Base-by-base conservation (phyloP, 495 filamentous ascomycete species). In the Podospora australis region DNA sequence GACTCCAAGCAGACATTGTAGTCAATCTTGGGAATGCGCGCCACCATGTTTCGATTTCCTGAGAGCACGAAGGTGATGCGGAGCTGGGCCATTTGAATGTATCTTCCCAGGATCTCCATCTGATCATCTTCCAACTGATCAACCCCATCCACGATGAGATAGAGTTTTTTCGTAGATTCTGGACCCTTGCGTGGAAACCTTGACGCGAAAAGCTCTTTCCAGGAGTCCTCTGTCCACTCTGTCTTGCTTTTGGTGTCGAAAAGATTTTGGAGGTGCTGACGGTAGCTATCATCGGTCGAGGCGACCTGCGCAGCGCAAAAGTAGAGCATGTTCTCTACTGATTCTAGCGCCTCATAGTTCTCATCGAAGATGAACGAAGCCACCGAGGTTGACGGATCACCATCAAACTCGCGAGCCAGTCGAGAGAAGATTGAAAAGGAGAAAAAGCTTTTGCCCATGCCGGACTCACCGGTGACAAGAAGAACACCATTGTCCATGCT, bases 381-480 rank as follows among this genome's bases (percentile, higher is more conserved):
- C 13, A 43, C 40, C 4, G 40, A 43, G 5, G 22, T 43, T 2
- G 23, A 25, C 7, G 40, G 40, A 14, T 26, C 22, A 3, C 28
- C 23, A 3, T 43, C 40, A 28, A 43, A 43, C 8, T 43, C 40
- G 3, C 7, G 21, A 23, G 40, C 40, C 19, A 43, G 40, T 11
- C 40, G 40, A 8, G 40, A 43, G 10, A 13, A 14, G 22, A 43
- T 28, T 5, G 40, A 21, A 8, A 25, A 43, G 4, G 40, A 43
- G 11, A 43, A 43, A 10, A 43, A 43, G 23, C 40, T 43, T n/a
- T 43, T 43, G 0, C 40, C 40, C 40, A 43, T 43, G 21, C 40
- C 40, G 10, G 40, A 43, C 7, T 21, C 24, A 6, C 40, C 40
- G 13, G 4, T 16, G 23, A 43, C 28, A 23, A 25, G 28, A 8